These are phyloP conservation scores for Phytopythium vexans DNA, from an alignment of 352 stramenopile genomes.

Conservation along the genomic window DNA sequence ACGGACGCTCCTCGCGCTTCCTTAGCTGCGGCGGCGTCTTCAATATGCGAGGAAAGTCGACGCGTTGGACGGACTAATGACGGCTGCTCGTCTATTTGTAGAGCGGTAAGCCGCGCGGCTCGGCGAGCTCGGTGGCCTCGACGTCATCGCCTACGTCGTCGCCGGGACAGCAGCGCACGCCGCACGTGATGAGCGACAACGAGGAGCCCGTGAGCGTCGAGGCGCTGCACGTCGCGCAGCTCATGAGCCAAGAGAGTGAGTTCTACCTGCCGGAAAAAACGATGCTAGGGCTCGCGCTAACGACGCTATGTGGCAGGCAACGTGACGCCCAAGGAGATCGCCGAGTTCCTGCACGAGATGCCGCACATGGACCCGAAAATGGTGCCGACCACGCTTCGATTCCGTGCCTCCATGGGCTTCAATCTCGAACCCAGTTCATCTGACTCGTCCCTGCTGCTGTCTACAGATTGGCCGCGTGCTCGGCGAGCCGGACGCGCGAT, in stretches of 20 bases:
- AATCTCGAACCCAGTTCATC: too few species aligned
- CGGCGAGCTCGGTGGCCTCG: slow-evolving; percentile 3
- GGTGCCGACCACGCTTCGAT: slow-evolving; percentile 15
- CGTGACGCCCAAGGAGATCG: slow-evolving; percentile 52
- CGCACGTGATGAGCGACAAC: not conserved
- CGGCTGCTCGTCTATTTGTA: slow-evolving; percentile 8
- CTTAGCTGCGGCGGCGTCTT: too few species aligned
- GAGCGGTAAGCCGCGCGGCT: slow-evolving; percentile 5
- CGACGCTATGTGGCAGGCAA: slow-evolving; percentile 14
- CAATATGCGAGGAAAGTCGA: too few species aligned
- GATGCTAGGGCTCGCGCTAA: not conserved
- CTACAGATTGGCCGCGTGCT: slow-evolving; percentile 58
- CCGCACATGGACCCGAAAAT: slow-evolving; percentile 66
- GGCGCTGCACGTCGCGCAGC: slow-evolving; percentile 25
- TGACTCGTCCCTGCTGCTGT: not conserved
- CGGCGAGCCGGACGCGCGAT: slow-evolving; percentile 57
- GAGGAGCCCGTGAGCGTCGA: slow-evolving; percentile 12
- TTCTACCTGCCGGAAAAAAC: not conserved
- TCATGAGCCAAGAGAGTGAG: slow-evolving; percentile 52
- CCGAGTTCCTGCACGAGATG: slow-evolving; percentile 60
- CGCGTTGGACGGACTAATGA: too few species aligned
- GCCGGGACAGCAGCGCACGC: slow-evolving; percentile 3
- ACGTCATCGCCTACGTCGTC: slow-evolving; percentile 7
- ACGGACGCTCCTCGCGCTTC: too few species aligned
- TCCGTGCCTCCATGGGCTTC: too few species aligned